Percentiles rank a stretch among this genome's conserved stretches.
Evolutionary conservation across 2,329 filamentous ascomycete genomes (phyloP).

Genomic region (Neofusicoccum parvum): DNA sequence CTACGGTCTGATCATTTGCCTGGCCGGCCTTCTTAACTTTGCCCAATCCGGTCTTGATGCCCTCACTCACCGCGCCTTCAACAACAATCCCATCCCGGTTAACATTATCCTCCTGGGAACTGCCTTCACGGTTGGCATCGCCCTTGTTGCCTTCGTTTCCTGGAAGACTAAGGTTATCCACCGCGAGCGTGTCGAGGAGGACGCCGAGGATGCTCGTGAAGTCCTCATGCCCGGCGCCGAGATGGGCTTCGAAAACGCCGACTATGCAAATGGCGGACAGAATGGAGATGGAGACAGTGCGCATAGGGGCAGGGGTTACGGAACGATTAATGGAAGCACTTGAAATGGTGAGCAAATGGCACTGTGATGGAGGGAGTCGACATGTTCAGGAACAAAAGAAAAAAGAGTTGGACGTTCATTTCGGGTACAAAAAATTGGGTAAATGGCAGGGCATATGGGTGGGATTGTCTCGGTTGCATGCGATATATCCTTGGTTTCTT

Average conservation of each 20-base stretch:
- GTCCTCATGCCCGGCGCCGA: slow-evolving; percentile 36
- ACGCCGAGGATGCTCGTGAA: slow-evolving; percentile 39
- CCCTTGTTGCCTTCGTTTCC: slow-evolving; percentile 68
- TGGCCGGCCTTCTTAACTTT: slow-evolving; percentile 83
- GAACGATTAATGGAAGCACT: not conserved
- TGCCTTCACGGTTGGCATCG: slow-evolving; percentile 65
- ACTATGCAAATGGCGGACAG: not conserved
- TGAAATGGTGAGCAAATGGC: not conserved
- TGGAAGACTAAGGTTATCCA: slow-evolving; percentile 49
- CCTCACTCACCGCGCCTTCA: slow-evolving; percentile 72
- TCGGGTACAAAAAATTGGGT: not conserved
- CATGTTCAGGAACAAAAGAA: no score
- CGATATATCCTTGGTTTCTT: not conserved
- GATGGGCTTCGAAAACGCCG: slow-evolving; percentile 1
- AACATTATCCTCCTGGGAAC: slow-evolving; percentile 68
- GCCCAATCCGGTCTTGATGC: slow-evolving; percentile 78
- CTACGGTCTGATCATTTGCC: slow-evolving; percentile 87
- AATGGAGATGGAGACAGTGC: not conserved
- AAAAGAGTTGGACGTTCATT: not conserved
- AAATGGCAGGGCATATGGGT: not conserved
- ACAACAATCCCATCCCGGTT: slow-evolving; percentile 73
- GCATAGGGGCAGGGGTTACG: not conserved
- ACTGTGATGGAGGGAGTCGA: not conserved
- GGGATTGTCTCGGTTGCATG: not conserved
- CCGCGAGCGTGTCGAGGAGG: slow-evolving; percentile 38